Evolutionary conservation across 176 grass and related monocot genomes (phyloP), one percentile per base, ranked within the genome.

Genomic region (Carex parvula): DNA sequence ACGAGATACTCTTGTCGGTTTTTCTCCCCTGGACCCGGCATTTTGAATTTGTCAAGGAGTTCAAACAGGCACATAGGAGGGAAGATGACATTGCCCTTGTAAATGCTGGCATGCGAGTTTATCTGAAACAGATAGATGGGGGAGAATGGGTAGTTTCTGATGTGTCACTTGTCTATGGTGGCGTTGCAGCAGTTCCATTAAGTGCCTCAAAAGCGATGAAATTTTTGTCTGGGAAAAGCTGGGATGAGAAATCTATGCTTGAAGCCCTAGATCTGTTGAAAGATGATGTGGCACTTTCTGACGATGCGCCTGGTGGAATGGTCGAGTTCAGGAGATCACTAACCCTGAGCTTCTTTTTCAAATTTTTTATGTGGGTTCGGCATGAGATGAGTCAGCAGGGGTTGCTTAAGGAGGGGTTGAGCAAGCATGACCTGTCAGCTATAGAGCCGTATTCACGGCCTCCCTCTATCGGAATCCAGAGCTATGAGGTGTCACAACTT

Each of bases 61-160:
- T 98, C 79, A 98, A 98, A 66, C 95, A 98, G 70, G 89, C 95
- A 77, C 95, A 98, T 83, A 91, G 95, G 87, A 94, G 95, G 81
- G 95, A 98, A 85, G 95, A 98, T 91, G 95, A 94, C 67, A 98
- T 98, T 90, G 95, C 95, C 69, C 87, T 98, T 64, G 95, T 98
- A 61, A 98, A 98, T 89, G 91, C 95, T 70, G 95, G 90, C 77
- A 98, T 94, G 92, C 86, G 89, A 75, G 80, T 90, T 4, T 77
- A 86, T 91, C 84, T 98, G 65, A 86, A 73, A 80, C 81, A 91
- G 84, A 68, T 81, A 59, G 82, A 89, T 85, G 91, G 83, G 10
- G 42, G 80, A 69, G 81, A 77, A 71, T 91, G 83, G 86, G 83
- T 86, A 60, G 83, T 93, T 86, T 91, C 87, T 80, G 92, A 98